Base-by-base conservation (phyloP, 108 stramenopile genomes). In the Pseudonitzschia multistriata region DNA sequence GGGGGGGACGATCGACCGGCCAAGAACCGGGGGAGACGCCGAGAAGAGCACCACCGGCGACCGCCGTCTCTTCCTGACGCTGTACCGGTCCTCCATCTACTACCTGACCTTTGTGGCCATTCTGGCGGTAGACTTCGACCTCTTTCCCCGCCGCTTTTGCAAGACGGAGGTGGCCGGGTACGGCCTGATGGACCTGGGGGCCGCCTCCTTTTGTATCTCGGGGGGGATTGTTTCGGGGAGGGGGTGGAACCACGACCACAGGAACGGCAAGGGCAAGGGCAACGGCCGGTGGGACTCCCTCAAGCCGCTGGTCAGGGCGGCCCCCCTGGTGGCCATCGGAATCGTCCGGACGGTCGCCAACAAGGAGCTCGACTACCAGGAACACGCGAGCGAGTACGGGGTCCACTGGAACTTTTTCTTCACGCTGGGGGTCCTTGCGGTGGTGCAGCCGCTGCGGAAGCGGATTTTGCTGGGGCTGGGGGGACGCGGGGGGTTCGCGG, bases 391-490 rank as follows among this genome's bases (percentile, higher is more conserved):
- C 3, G 99, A 99, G 70, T 99, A 99, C 73, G 99, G 99, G 30
- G 86, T 96, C 13, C 98, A 98, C 78, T 99, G 99, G 99, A 99
- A 99, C 68, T 98, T 98, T 79, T 99, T 98, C 81, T 95, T 96
- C 62, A 98, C 99, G 11, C 71, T 95, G 42, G 84, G 77, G 25
- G 74, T 83, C 6, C 19, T 87, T 48, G 53, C 74, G 0, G 7
- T 80, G 7, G 27, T 81, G 11, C 73, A 47, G 36, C 45, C 74
- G 15, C 21, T 82, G 10, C 57, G 57, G 0, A 27, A 30, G 10
- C 57, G n/a, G 19, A 35, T 52, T n/a, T 19, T 52, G 25, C 25
- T 52, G 50, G 24, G 15, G 42, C 13, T 17, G 42, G 42, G 17
- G 17, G 8, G 3, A 17, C 15, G 17, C 3, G 8, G 3, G 42